A percentile compares a stretch with the other conserved stretches of the same genome.
Conservation (phyloP, 192 early-diverging fungal species). For the Coemansia sp. region DNA sequence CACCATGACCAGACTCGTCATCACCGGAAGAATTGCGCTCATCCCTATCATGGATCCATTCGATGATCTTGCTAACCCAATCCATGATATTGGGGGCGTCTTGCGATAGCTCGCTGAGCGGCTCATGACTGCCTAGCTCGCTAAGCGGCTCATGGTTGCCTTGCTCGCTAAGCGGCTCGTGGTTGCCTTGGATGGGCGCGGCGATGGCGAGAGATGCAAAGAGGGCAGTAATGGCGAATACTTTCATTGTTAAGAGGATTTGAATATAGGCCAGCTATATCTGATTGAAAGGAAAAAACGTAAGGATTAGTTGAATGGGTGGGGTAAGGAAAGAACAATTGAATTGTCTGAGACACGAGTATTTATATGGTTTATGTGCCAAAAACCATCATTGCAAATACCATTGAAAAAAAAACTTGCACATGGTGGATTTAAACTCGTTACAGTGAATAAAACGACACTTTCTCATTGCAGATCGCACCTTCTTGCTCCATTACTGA, state of each 20-base stretch:
- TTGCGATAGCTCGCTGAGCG: background rate
- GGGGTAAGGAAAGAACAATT: background rate
- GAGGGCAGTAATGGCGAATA: slow-evolving; percentile 6
- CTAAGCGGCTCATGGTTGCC: too few species aligned
- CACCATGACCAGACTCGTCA: background rate
- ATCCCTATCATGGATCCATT: background rate
- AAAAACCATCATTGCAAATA: too few species aligned
- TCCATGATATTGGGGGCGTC: background rate
- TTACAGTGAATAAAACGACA: too few species aligned
- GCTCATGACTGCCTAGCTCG: background rate
- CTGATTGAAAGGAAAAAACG: background rate
- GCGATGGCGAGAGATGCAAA: slow-evolving; percentile 11
- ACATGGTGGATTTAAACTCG: too few species aligned
- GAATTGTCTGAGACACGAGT: background rate
- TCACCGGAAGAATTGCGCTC: background rate
- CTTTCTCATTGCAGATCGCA: too few species aligned
- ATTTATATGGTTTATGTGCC: too few species aligned
- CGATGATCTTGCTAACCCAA: too few species aligned
- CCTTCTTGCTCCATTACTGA: too few species aligned
- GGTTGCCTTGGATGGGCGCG: slow-evolving; percentile 5
- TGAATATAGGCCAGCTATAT: slow-evolving; percentile 38
- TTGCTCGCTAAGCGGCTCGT: too few species aligned
- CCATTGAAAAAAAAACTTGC: too few species aligned
- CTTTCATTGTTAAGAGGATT: slow-evolving; percentile 13
- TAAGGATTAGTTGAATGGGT: background rate